Evolutionary conservation across 768 basidiomycete genomes (phyloP).

Genomic region (Lactifluus pinguis): DNA sequence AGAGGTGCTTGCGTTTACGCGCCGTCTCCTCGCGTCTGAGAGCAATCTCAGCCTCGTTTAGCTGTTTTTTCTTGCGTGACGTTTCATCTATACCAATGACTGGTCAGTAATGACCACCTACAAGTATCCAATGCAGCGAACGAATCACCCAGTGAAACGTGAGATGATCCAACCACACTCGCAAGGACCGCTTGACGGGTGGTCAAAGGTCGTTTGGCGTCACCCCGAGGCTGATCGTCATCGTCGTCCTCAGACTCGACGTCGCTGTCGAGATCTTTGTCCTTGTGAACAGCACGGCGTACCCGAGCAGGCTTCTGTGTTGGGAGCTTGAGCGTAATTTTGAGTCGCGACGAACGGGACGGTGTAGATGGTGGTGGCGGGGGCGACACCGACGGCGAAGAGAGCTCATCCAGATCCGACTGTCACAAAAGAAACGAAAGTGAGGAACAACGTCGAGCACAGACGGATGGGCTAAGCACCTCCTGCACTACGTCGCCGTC

Average conservation of each 20-base stretch:
- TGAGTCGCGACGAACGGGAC: slow-evolving; percentile 36
- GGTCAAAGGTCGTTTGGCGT: slow-evolving; percentile 28
- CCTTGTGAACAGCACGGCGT: slow-evolving; percentile 19
- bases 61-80: slow-evolving; percentile 50
- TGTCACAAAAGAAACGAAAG: neutral
- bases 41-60: slow-evolving; percentile 66
- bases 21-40: slow-evolving; percentile 73
- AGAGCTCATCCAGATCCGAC: slow-evolving; percentile 18
- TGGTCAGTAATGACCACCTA: neutral
- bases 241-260: slow-evolving; percentile 35
- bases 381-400: slow-evolving; percentile 19
- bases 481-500: slow-evolving; percentile 18
- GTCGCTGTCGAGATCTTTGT: slow-evolving; percentile 27
- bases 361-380: slow-evolving; percentile 19
- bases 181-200: slow-evolving; percentile 62
- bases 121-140: neutral
- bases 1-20: slow-evolving; percentile 69
- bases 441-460: neutral
- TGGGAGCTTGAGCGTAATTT: slow-evolving; percentile 55
- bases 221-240: slow-evolving; percentile 25
- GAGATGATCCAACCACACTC: slow-evolving; percentile 57
- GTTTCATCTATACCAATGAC: slow-evolving; percentile 22
- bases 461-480: neutral
- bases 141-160: slow-evolving; percentile 52
- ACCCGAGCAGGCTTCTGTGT: slow-evolving; percentile 21